A percentile compares a stretch with the other conserved stretches of the same genome.
These are phyloP conservation scores for Salix koriyanagi DNA, from an alignment of 345 rosid species.

Conservation along the genomic window DNA sequence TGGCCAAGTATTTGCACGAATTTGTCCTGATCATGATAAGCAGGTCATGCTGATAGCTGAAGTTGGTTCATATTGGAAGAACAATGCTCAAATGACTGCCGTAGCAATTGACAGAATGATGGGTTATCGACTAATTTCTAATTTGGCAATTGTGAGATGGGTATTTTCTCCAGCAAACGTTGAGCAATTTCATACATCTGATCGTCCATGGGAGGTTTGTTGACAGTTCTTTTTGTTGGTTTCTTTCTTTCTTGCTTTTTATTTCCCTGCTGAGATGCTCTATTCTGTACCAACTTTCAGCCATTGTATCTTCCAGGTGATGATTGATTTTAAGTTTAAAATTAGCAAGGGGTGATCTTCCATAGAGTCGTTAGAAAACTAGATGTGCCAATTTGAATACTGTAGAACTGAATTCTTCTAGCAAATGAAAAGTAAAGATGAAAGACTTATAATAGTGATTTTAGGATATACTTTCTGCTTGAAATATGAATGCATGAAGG, in stretches of 20 bases:
- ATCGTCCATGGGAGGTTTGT: conserved; percentile 92
- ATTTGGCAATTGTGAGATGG: conserved; percentile 91
- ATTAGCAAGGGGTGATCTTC: too few species aligned
- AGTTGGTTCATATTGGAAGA: conserved; percentile 82
- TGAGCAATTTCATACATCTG: conserved; percentile 78
- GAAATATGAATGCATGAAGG: too few species aligned
- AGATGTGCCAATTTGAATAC: too few species aligned
- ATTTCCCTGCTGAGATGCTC: background rate
- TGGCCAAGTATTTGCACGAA: conserved; percentile 71
- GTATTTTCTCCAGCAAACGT: conserved; percentile 77
- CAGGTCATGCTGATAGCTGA: conserved; percentile 75
- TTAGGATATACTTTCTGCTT: too few species aligned
- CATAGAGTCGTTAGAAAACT: too few species aligned
- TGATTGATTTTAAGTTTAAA: too few species aligned
- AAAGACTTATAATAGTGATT: too few species aligned
- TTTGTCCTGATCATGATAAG: conserved; percentile 75
- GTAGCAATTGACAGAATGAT: conserved; percentile 95
- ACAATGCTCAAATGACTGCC: conserved; percentile 80
- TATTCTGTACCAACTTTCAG: background rate
- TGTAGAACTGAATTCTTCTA: too few species aligned
- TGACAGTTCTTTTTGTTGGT: background rate
- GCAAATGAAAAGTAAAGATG: too few species aligned
- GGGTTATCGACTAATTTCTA: conserved; percentile 94
- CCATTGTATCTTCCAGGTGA: too few species aligned
- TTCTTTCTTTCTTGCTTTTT: background rate